Conservation (phyloP, 176 grass and related monocot species). For the Oropetium thomaeum region DNA sequence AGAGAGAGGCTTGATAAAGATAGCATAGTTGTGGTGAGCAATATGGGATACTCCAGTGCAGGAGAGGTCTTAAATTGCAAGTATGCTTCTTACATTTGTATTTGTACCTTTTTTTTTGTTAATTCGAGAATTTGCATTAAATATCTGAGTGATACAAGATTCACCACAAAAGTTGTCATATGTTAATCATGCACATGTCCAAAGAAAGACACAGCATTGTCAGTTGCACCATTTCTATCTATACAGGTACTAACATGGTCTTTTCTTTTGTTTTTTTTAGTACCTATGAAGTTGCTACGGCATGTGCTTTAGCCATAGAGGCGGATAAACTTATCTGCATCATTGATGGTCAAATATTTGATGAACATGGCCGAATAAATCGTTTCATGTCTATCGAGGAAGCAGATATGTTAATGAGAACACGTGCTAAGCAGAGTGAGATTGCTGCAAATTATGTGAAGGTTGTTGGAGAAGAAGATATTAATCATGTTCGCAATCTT, state of each 20-base stretch:
- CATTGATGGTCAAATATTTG: constrained; percentile 82
- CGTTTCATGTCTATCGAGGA: constrained; percentile 86
- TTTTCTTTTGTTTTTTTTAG: constrained; percentile 43
- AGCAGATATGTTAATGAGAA: constrained; percentile 76
- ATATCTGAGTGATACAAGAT: neutral
- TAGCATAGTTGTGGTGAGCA: constrained; percentile 88
- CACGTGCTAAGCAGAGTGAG: constrained; percentile 76
- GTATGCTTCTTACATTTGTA: constrained; percentile 42
- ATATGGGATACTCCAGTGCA: constrained; percentile 82
- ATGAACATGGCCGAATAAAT: constrained; percentile 66
- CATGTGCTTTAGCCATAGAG: constrained; percentile 87
- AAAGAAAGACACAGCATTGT: neutral
- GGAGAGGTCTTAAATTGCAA: constrained; percentile 98
- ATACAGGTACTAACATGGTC: constrained; percentile 10
- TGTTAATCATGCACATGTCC: neutral
- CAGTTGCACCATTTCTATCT: neutral
- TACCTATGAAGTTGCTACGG: constrained; percentile 95
- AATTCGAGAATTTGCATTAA: neutral
- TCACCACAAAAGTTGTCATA: neutral
- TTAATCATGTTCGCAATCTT: constrained; percentile 33
- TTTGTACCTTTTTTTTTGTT: constrained; percentile 25
- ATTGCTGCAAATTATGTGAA: constrained; percentile 91
- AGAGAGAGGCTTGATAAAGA: constrained; percentile 89
- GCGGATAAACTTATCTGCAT: constrained; percentile 92
- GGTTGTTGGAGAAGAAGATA: constrained; percentile 55